Evolutionary conservation across 139 green algal species (phyloP).

Genomic region (Chlorella sorokiniana): DNA sequence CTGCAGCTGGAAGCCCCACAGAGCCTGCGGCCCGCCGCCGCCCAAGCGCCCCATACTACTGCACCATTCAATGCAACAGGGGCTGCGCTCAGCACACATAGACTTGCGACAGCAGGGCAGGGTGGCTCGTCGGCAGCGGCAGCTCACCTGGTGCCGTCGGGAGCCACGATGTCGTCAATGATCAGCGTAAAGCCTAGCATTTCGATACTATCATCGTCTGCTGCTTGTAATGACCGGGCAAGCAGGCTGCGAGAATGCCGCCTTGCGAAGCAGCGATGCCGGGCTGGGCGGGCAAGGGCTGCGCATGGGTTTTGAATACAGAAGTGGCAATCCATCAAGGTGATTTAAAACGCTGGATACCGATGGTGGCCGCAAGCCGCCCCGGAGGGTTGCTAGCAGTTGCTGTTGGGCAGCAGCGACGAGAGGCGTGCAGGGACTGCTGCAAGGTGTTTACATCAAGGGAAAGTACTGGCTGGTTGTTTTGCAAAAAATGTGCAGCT

Average conservation of each 20-base stretch:
- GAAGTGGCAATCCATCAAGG: background rate
- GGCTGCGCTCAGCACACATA: background rate
- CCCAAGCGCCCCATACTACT: constrained; percentile 59
- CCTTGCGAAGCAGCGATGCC: background rate
- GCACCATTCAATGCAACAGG: background rate
- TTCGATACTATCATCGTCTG: background rate
- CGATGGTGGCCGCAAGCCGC: no score
- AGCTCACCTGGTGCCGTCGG: constrained; percentile 43
- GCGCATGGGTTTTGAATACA: no score
- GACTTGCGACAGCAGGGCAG: background rate
- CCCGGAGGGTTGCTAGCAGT: no score
- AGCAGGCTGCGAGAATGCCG: background rate
- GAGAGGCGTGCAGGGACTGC: no score
- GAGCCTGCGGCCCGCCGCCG: constrained; percentile 61
- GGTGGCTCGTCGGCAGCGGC: no score
- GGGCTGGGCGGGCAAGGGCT: no score
- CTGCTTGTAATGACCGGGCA: background rate
- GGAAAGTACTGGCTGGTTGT: no score
- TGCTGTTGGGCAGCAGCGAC: no score
- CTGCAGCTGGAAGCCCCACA: constrained; percentile 64
- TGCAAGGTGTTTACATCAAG: no score
- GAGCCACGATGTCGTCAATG: constrained; percentile 68
- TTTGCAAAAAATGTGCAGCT: no score
- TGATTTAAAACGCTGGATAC: background rate
- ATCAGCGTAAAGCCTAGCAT: constrained; percentile 60